These are phyloP conservation scores for Begonia peltatifolia DNA, from an alignment of 306 rosid genomes.

Conservation along the genomic window DNA sequence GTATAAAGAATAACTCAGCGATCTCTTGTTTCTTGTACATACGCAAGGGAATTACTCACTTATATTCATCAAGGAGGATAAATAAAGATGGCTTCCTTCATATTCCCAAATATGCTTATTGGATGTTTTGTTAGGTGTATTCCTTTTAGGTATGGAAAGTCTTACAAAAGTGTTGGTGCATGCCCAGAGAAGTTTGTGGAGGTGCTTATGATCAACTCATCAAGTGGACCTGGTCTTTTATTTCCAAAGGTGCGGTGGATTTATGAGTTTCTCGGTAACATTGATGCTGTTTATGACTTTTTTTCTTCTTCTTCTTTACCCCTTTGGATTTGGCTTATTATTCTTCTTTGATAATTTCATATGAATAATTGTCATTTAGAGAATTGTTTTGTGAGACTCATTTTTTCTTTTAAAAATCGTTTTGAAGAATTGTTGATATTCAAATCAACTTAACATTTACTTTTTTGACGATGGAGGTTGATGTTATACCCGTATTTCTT, in stretches of 20 bases:
- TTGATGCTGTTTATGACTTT: no score
- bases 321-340: no score
- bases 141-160: constrained; percentile 32
- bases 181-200: constrained; percentile 28
- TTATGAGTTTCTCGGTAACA: no score
- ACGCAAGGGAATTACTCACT: background rate
- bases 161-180: constrained; percentile 13
- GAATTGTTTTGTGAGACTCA: no score
- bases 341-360: no score
- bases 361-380: no score
- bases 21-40: background rate
- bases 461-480: no score
- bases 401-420: no score
- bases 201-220: constrained; percentile 46
- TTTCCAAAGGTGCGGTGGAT: constrained; percentile 38
- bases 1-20: background rate
- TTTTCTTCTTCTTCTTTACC: no score
- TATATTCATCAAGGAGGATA: background rate
- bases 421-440: no score
- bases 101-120: background rate
- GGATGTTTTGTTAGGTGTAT: constrained; percentile 29
- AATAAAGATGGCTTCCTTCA: background rate
- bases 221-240: constrained; percentile 46
- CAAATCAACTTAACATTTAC: no score
- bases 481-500: no score